Conservation (phyloP, 805 yeast genomes). For the Ogataea sp. region DNA sequence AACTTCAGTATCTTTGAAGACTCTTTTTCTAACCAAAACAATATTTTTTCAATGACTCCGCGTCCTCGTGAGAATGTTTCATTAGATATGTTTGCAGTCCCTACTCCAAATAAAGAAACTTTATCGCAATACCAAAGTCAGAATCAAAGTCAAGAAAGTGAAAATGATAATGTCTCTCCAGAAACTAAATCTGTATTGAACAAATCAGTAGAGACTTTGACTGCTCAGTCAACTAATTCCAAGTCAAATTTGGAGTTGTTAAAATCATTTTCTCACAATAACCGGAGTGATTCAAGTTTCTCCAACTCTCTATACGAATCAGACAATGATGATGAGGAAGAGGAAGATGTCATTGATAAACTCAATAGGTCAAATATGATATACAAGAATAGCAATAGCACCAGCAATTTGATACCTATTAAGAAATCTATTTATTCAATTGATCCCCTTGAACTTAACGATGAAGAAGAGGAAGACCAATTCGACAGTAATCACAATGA, state of each 20-base stretch:
- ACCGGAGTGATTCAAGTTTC: neutral
- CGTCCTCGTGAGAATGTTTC: constrained; percentile 5
- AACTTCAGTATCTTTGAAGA: neutral
- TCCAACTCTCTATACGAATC: neutral
- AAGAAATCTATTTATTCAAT: neutral
- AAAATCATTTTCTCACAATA: neutral
- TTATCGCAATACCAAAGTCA: neutral
- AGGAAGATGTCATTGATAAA: neutral
- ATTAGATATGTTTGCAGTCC: constrained; percentile 8
- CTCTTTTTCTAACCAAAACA: neutral
- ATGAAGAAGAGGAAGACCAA: neutral
- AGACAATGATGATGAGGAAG: neutral
- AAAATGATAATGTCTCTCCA: constrained; percentile 6
- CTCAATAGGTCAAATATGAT: neutral
- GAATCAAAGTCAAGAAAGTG: neutral
- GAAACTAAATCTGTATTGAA: constrained; percentile 10
- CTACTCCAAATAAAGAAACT: constrained; percentile 5
- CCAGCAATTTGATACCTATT: neutral
- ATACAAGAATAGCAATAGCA: neutral
- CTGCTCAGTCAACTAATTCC: neutral
- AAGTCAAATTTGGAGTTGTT: neutral
- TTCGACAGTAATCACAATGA: neutral
- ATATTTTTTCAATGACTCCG: constrained; percentile 3
- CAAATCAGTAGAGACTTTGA: neutral
- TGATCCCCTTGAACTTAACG: neutral